These are phyloP conservation scores for Pulchroboletus neoregius DNA, from an alignment of 1,284 basidiomycete genomes.

Conservation along the genomic window DNA sequence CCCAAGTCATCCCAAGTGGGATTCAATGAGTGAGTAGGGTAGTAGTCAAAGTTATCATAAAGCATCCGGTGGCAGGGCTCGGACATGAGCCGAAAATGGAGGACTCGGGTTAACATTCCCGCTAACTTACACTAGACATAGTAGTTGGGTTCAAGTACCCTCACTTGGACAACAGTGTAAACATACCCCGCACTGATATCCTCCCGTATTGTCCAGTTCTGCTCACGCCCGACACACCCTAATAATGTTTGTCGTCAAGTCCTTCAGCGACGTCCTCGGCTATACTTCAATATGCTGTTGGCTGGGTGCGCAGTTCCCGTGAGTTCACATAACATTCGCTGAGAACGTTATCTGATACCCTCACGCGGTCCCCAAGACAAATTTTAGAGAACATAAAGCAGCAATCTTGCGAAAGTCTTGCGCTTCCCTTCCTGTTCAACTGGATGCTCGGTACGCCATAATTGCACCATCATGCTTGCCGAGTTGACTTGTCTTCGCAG, in stretches of 20 bases:
- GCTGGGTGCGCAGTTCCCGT: slow-evolving; percentile 92
- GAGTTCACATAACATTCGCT: slow-evolving; percentile 37
- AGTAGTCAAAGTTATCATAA: too few relatives aligned
- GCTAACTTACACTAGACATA: too few relatives aligned
- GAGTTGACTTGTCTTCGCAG: slow-evolving; percentile 38
- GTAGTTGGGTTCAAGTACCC: not conserved
- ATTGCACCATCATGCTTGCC: slow-evolving; percentile 3
- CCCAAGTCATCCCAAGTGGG: too few relatives aligned
- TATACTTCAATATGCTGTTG: slow-evolving; percentile 81
- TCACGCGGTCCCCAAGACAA: slow-evolving; percentile 47
- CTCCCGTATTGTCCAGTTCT: not conserved
- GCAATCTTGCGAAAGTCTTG: slow-evolving; percentile 80
- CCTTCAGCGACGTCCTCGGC: slow-evolving; percentile 57
- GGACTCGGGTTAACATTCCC: not conserved
- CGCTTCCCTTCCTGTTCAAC: slow-evolving; percentile 84
- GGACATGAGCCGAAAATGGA: not conserved
- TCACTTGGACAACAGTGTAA: slow-evolving; percentile 12
- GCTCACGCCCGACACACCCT: not conserved
- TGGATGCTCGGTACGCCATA: slow-evolving; percentile 76
- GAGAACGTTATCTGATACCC: slow-evolving; percentile 13
- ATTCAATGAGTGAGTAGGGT: too few relatives aligned
- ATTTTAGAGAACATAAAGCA: slow-evolving; percentile 74
- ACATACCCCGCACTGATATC: slow-evolving; percentile 15
- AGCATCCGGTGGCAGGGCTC: not conserved
- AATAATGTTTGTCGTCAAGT: slow-evolving; percentile 18